Evolutionary conservation across 805 yeast species (phyloP), one percentile per base, ranked within the genome.

Genomic region (Millerozyma acaciae): DNA sequence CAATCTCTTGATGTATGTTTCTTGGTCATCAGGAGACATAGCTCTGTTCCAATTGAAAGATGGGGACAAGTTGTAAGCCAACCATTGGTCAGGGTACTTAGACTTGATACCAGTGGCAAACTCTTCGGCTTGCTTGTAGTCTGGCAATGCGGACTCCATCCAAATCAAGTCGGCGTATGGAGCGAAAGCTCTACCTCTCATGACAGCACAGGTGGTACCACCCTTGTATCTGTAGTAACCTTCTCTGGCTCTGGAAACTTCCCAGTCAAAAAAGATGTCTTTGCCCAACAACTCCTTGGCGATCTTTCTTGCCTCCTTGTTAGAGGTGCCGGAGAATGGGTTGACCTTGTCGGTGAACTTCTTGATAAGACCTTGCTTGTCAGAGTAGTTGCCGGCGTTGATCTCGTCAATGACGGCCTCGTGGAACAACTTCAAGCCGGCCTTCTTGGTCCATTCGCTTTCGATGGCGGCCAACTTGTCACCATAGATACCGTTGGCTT

Each of bases 61-160:
- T 46, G 97, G 97, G 19, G 96, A 87, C 62, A 90, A 73, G 75
- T 90, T 90, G 73, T 90, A 90, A 33, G 97, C 94, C 48, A 90
- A 75, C 97, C 97, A 89, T 66, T 90, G 89, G 45, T 84, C 74
- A 48, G 97, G 97, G 65, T 60, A 84, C 39, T 70, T 70, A 21
- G 77, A 75, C 58, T 80, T 76, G 45, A 90, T 94, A 55, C 97
- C 97, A 28, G 79, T 84, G 36, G 97, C 93, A 55, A 90, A 90
- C 68, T 87, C 96, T 65, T 80, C 77, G 44, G 97, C 97, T 70
- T 90, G 97, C 40, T 71, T 75, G 66, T 76, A 89, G 63, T 88
- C 96, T 47, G 97, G 97, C 48, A 85, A 76, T 62, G 89, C 89
- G 39, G 95, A 82, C 73, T 90, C 97, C 97, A 90, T 89, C 97